These are phyloP conservation scores for Turnera subulata DNA, from an alignment of 345 rosid genomes.

Conservation along the genomic window DNA sequence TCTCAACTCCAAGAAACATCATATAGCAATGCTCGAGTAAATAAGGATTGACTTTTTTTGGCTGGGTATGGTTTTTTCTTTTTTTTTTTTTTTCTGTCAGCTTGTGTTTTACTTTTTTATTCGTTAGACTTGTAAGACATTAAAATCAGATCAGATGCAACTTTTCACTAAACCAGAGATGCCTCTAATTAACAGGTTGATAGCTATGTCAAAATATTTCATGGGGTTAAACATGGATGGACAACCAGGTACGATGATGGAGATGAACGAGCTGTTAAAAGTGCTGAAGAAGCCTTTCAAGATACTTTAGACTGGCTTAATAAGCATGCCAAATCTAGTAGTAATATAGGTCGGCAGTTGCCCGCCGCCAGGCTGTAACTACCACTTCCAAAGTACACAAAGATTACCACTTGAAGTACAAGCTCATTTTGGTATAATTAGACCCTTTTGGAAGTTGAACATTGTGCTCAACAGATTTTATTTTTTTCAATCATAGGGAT, in stretches of 20 bases:
- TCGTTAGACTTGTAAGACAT: too few species aligned
- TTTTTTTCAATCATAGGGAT: too few species aligned
- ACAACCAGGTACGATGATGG: conserved; percentile 41
- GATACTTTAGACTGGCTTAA: conserved; percentile 58
- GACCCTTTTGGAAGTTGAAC: too few species aligned
- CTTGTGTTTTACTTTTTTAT: too few species aligned
- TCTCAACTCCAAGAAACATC: not conserved
- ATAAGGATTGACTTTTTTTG: not conserved
- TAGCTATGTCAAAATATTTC: conserved; percentile 53
- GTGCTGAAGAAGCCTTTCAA: conserved; percentile 63
- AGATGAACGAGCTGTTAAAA: conserved; percentile 40
- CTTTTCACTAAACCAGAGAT: not conserved
- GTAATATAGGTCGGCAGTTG: not conserved
- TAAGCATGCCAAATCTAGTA: conserved; percentile 34
- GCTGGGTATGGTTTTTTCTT: not conserved
- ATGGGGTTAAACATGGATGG: conserved; percentile 65
- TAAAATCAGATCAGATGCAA: too few species aligned
- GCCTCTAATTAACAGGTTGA: conserved; percentile 12
- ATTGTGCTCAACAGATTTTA: too few species aligned
- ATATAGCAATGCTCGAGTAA: not conserved
- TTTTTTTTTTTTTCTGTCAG: too few species aligned
- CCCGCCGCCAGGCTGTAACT: not conserved
- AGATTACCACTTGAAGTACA: too few species aligned
- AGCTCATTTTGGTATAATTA: too few species aligned
- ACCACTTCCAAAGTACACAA: too few species aligned